Base-by-base conservation (phyloP, 352 stramenopile genomes). In the Thalassiosira sp. region DNA sequence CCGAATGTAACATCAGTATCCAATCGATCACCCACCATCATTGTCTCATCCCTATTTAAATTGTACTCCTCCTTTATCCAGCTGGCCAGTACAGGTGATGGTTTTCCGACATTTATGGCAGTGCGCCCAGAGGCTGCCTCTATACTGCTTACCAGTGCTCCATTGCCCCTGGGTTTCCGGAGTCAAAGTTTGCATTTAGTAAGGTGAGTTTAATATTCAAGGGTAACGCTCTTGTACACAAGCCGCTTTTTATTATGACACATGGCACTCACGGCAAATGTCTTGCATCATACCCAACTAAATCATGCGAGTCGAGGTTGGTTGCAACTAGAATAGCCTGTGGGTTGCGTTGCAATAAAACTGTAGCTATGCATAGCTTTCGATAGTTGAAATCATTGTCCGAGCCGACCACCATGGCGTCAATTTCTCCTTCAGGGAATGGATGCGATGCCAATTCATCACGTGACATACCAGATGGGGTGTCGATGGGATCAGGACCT, bases 1-100 rank as follows among this genome's bases (percentile, higher is more conserved):
- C 79, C 90, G 75, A 94, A 94, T 69, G 67, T 71, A 62, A 93
- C 85, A 74, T 94, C 90, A n/a, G 90, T 94, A 70, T 94, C 87
- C 1, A 94, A 74, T 22, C 90, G 66, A 76, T 94, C 88, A 1
- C 90, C 90, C 42, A 94, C 81, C 70, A 94, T 89, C n/a, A 93
- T 65, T 33, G 82, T 84, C 46, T 85, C 72, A 6, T 69, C 43
- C 10, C 42, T 58, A 64, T 88, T 58, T 25, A 90, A 54, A n/a
- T 62, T 48, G 59, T 82, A 68, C 40, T 84, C 61, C 31, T 79
- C 42, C 16, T 59, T 60, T 20, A 94, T 80, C 10, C 89, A 68
- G 31, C 82, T 49, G 10, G 85, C 76, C 13, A 93, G 60, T 3
- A 74, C 52, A 24, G 48, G 20, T 62, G 66, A 88, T 48, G 90